These are phyloP conservation scores for Rhizopus microsporus DNA, from an alignment of 371 early-diverging fungal genomes.

Conservation along the genomic window DNA sequence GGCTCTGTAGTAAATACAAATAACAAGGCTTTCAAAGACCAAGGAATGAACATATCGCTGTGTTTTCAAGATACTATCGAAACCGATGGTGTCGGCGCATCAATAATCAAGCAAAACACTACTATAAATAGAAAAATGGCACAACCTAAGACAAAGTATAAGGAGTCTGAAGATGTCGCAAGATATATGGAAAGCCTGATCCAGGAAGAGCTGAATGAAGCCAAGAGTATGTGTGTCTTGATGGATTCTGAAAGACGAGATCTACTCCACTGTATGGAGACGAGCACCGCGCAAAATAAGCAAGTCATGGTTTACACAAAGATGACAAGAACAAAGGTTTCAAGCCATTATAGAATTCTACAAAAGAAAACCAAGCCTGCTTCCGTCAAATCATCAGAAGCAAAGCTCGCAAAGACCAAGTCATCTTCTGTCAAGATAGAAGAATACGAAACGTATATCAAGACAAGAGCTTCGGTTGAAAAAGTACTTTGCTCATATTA, in stretches of 20 bases:
- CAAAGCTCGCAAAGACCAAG: background rate
- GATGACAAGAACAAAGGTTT: background rate
- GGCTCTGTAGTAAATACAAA: background rate
- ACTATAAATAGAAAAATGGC: background rate
- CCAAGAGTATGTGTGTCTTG: background rate
- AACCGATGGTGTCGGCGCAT: conserved; percentile 14
- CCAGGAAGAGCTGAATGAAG: background rate
- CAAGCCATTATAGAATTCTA: conserved; percentile 4
- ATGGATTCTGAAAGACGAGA: conserved; percentile 6
- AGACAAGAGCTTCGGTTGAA: conserved; percentile 5
- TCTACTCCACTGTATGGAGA: conserved; percentile 1
- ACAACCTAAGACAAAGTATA: no score
- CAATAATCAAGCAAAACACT: conserved; percentile 3
- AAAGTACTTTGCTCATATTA: background rate
- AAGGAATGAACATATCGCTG: conserved; percentile 3
- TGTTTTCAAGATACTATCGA: conserved; percentile 6
- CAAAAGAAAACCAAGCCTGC: background rate
- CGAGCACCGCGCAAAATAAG: background rate
- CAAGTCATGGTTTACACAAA: background rate
- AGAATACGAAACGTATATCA: background rate
- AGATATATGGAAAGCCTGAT: background rate
- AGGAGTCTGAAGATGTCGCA: background rate
- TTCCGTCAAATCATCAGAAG: background rate
- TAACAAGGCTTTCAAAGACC: conserved; percentile 1
- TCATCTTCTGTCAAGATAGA: background rate